Evolutionary conservation across 345 rosid genomes (phyloP).

Genomic region (Populus simonii): DNA sequence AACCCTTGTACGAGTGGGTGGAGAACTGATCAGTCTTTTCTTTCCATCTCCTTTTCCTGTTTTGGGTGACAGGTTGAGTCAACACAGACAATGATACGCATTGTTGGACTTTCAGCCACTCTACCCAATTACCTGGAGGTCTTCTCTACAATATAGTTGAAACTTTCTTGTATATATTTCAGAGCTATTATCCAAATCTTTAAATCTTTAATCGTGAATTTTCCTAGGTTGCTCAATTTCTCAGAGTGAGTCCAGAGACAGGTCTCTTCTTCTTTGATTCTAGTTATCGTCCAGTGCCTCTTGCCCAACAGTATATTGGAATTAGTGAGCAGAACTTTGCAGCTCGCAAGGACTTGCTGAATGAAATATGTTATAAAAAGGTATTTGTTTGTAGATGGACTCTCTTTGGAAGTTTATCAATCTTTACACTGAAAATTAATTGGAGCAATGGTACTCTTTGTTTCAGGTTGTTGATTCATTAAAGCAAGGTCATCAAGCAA

Average conservation of each 20-base stretch:
- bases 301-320: constrained; percentile 96
- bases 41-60: constrained; percentile 2
- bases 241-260: constrained; percentile 82
- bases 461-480: constrained; percentile 80
- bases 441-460: constrained; percentile 15
- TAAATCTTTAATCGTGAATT: not conserved
- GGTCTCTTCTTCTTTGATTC: constrained; percentile 97
- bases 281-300: constrained; percentile 97
- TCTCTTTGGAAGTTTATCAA: constrained; percentile 9
- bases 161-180: constrained; percentile 2
- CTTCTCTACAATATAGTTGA: constrained; percentile 9
- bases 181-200: not conserved
- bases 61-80: constrained; percentile 76
- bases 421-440: constrained; percentile 20
- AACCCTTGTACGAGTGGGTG: not conserved
- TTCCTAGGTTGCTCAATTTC: constrained; percentile 88
- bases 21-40: constrained; percentile 2
- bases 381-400: constrained; percentile 32
- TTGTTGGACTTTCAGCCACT: constrained; percentile 98
- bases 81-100: constrained; percentile 95
- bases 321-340: constrained; percentile 86
- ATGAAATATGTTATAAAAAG: constrained; percentile 96
- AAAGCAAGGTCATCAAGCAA: constrained; percentile 89
- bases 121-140: constrained; percentile 94
- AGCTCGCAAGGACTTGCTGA: constrained; percentile 73